These are phyloP conservation scores for Amanita pseudoporphyria DNA, from an alignment of 768 basidiomycete genomes.

Conservation along the genomic window DNA sequence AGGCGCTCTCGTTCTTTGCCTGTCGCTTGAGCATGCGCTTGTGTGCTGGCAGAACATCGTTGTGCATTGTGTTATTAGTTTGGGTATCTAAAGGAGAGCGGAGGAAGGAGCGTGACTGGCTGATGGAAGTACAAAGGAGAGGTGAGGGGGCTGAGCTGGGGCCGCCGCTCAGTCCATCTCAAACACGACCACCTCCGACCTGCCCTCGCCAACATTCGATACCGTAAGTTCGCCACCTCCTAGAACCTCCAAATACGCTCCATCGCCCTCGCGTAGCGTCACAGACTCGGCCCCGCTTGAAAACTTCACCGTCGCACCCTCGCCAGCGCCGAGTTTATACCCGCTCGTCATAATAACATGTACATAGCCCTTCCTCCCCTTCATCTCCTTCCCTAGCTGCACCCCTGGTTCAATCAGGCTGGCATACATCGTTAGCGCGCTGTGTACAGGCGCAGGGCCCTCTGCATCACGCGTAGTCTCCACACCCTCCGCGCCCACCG, in stretches of 20 bases:
- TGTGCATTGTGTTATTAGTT: too few species aligned
- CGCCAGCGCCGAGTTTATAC: conserved; percentile 50
- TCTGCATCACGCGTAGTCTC: conserved; percentile 47
- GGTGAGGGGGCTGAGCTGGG: too few species aligned
- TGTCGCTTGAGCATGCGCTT: too few species aligned
- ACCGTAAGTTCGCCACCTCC: conserved; percentile 29
- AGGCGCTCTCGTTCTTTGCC: background rate
- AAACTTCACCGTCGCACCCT: conserved; percentile 52
- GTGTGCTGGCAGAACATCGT: too few species aligned
- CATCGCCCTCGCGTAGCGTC: conserved; percentile 79
- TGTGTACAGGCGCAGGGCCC: conserved; percentile 79
- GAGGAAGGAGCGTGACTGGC: background rate
- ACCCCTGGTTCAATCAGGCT: conserved; percentile 55
- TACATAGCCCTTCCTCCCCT: conserved; percentile 59
- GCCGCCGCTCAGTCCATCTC: conserved; percentile 61
- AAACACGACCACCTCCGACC: conserved; percentile 73
- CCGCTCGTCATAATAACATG: conserved; percentile 84
- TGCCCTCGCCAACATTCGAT: conserved; percentile 54
- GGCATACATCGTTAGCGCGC: conserved; percentile 61
- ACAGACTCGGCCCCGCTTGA: conserved; percentile 29
- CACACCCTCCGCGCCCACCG: conserved; percentile 50
- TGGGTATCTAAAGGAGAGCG: background rate
- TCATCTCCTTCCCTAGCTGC: conserved; percentile 43
- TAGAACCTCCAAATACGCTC: conserved; percentile 61
- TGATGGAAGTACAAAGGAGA: too few species aligned